Evolutionary conservation across 2,329 filamentous ascomycete genomes (phyloP).

Genomic region (Amauroascus verrucosus): DNA sequence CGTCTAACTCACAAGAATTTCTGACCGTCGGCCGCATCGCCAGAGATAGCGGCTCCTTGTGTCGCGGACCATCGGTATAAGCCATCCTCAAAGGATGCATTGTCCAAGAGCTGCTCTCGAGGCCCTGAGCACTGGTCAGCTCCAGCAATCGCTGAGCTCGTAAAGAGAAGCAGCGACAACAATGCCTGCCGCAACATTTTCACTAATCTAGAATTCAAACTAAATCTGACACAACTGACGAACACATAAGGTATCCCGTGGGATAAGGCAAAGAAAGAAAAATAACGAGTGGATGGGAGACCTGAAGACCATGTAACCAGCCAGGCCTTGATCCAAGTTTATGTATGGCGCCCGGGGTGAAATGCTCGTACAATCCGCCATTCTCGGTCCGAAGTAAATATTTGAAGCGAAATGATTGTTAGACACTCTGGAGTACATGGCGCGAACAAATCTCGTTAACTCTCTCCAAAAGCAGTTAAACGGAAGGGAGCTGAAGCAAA

Average conservation of each 20-base stretch:
- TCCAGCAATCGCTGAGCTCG: not conserved
- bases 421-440: not conserved
- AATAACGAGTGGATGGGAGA: not conserved
- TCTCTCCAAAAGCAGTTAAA: constrained; percentile 2
- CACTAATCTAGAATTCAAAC: not conserved
- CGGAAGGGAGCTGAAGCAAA: not conserved
- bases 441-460: constrained; percentile 1
- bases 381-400: not conserved
- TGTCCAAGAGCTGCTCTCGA: not conserved
- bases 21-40: not conserved
- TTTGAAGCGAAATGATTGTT: not conserved
- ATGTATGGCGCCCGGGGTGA: not conserved
- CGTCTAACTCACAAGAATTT: not conserved
- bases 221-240: not conserved
- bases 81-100: constrained; percentile 1
- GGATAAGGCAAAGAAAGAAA: not conserved
- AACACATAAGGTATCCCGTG: not conserved
- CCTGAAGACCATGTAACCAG: not conserved
- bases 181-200: not conserved
- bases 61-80: not conserved
- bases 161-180: not conserved
- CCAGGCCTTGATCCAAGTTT: not conserved
- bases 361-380: not conserved
- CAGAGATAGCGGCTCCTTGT: not conserved
- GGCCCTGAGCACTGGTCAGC: not conserved